Percentiles rank a stretch among this genome's conserved stretches.
phyloP scores from a whole-genome alignment of 2,329 filamentous ascomycete genomes.

The Microcyclospora pomicola region DNA sequence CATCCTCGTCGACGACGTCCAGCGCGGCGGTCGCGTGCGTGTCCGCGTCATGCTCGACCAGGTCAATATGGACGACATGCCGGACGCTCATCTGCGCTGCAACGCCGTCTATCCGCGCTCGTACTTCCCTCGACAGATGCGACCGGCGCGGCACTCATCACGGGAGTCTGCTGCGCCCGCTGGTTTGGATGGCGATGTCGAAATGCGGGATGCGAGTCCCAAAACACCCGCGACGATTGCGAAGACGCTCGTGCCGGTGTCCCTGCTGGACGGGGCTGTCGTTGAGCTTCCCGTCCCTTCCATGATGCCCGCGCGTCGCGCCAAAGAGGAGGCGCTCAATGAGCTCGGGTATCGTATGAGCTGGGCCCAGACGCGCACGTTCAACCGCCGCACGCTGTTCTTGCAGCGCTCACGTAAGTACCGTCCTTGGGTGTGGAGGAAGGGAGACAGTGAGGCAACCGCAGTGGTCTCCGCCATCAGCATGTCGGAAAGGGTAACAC shows the following conservation, averaged over 20 bases:
- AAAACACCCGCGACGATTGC: conserved; percentile 25
- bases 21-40: conserved; percentile 65
- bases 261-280: conserved; percentile 52
- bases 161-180: conserved; percentile 63
- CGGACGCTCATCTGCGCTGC: conserved; percentile 81
- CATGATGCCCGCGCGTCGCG: conserved; percentile 54
- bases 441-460: background rate
- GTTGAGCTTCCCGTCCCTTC: conserved; percentile 62
- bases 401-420: conserved; percentile 79
- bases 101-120: conserved; percentile 84
- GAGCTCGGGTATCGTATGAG: conserved; percentile 91
- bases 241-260: conserved; percentile 34
- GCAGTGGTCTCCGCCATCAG: too few species aligned
- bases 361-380: conserved; percentile 88
- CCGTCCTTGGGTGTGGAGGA: background rate
- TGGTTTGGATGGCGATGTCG: conserved; percentile 47
- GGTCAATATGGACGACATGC: conserved; percentile 89
- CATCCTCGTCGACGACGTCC: conserved; percentile 83
- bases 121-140: conserved; percentile 89
- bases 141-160: conserved; percentile 63
- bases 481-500: too few species aligned
- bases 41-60: conserved; percentile 87
- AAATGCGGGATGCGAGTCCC: conserved; percentile 24
- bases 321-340: conserved; percentile 80
- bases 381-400: conserved; percentile 74